Conservation (phyloP, 2,329 filamentous ascomycete genomes). For the Colletotrichum graminicola region DNA sequence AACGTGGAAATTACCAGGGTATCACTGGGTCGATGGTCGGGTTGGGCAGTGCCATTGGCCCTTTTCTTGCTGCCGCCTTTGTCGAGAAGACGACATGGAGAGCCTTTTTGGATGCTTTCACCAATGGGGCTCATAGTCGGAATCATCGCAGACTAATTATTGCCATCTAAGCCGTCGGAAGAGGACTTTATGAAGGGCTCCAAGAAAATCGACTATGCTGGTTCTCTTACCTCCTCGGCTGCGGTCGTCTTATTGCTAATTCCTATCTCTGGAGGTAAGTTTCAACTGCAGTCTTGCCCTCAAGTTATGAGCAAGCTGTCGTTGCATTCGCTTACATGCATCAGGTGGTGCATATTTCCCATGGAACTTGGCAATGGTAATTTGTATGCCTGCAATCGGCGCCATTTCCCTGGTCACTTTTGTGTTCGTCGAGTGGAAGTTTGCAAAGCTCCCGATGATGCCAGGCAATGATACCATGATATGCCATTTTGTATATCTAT, state of each 20-base stretch:
- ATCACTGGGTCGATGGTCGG: slow-evolving; percentile 57
- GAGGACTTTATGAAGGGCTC: slow-evolving; percentile 61
- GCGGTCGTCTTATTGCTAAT: slow-evolving; percentile 72
- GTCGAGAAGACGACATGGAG: slow-evolving; percentile 55
- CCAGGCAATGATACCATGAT: slow-evolving; percentile 24
- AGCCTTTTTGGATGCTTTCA: slow-evolving; percentile 60
- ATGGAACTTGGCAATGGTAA: slow-evolving; percentile 47
- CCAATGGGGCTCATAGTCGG: slow-evolving; percentile 62
- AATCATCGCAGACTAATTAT: slow-evolving; percentile 58
- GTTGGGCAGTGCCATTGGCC: slow-evolving; percentile 57
- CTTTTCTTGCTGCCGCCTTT: slow-evolving; percentile 58
- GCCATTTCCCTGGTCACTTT: slow-evolving; percentile 44
- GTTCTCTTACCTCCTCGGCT: slow-evolving; percentile 65
- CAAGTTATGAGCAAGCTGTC: not conserved
- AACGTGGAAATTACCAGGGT: slow-evolving; percentile 68
- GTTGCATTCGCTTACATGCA: not conserved
- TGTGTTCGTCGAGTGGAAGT: slow-evolving; percentile 47
- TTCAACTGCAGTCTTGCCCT: not conserved
- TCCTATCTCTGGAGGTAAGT: slow-evolving; percentile 68
- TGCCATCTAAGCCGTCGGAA: slow-evolving; percentile 65
- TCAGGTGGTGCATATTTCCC: slow-evolving; percentile 47
- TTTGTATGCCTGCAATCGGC: slow-evolving; percentile 45
- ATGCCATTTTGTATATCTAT: rapidly evolving
- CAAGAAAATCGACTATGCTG: slow-evolving; percentile 70
- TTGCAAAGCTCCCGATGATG: slow-evolving; percentile 48